A percentile compares a stretch with the other conserved stretches of the same genome.
Evolutionary conservation across 768 basidiomycete genomes (phyloP).

Genomic region (Mycena haematopus): DNA sequence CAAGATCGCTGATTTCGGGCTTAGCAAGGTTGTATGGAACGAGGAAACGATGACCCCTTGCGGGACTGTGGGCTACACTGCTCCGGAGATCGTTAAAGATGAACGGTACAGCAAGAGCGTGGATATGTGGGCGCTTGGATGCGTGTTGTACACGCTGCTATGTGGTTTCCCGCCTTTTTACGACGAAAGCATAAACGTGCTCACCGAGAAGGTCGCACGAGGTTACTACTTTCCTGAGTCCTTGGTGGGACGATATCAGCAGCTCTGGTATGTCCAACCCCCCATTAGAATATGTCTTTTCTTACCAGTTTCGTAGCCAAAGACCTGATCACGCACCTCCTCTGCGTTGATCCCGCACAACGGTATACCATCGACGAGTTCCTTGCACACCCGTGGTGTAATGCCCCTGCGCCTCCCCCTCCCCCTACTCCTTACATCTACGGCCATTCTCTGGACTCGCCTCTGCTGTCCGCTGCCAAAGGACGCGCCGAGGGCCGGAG

Average conservation of each 20-base stretch:
- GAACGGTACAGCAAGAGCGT: constrained; percentile 96
- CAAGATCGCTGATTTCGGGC: constrained; percentile 98
- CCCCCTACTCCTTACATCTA: constrained; percentile 69
- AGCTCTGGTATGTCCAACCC: constrained; percentile 59
- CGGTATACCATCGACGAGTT: constrained; percentile 99
- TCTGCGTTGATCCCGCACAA: constrained; percentile 94
- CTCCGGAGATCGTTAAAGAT: constrained; percentile 99
- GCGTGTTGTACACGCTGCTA: constrained; percentile 97
- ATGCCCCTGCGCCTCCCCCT: constrained; percentile 66
- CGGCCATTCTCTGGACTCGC: constrained; percentile 79
- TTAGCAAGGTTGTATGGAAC: constrained; percentile 98
- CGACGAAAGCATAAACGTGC: constrained; percentile 96
- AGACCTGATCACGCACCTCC: constrained; percentile 91
- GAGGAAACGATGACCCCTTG: constrained; percentile 99
- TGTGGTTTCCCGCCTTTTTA: constrained; percentile 99
- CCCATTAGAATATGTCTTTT: background rate
- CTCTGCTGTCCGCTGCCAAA: constrained; percentile 81
- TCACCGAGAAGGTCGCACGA: constrained; percentile 97
- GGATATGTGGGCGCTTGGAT: constrained; percentile 99
- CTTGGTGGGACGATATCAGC: constrained; percentile 99
- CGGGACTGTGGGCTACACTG: constrained; percentile 99
- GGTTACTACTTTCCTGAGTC: constrained; percentile 98
- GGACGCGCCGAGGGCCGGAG: constrained; percentile 82
- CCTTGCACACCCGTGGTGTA: constrained; percentile 95
- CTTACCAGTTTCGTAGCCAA: constrained; percentile 66